phyloP scores from a whole-genome alignment of 1,139 yeast species.

The Diutina siamensis region DNA sequence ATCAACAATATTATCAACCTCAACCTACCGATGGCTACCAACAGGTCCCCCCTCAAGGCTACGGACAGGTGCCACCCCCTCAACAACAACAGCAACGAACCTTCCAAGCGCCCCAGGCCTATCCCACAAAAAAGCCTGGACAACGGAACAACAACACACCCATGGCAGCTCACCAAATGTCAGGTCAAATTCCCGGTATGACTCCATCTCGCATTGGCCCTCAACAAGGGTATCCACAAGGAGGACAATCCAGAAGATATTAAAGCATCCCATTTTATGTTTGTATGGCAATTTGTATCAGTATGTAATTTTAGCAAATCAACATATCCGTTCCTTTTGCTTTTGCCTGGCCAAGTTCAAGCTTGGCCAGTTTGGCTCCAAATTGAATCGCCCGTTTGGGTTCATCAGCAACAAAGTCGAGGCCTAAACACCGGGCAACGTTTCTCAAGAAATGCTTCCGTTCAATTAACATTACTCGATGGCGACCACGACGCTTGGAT shows the following conservation, averaged over 20 bases:
- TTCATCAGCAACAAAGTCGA: slow-evolving; percentile 54
- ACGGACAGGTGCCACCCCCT: slow-evolving; percentile 8
- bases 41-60: not conserved
- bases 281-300: not conserved
- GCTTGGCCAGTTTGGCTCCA: slow-evolving; percentile 90
- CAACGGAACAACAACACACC: not conserved
- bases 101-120: slow-evolving; percentile 6
- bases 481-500: slow-evolving; percentile 20
- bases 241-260: not conserved
- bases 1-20: slow-evolving; percentile 6
- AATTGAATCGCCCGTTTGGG: slow-evolving; percentile 94
- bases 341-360: slow-evolving; percentile 64
- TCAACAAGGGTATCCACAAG: not conserved
- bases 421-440: slow-evolving; percentile 41
- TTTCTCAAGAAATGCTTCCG: slow-evolving; percentile 57
- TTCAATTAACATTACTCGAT: slow-evolving; percentile 18
- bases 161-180: slow-evolving; percentile 2
- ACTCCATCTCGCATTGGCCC: not conserved
- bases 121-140: slow-evolving; percentile 4
- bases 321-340: slow-evolving; percentile 47
- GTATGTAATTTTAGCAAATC: not conserved
- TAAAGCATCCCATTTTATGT: not conserved
- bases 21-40: slow-evolving; percentile 8
- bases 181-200: slow-evolving; percentile 1
- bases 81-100: slow-evolving; percentile 8